Evolutionary conservation across 129 eudicot genomes (phyloP), one percentile per base, ranked within the genome.

Genomic region (Scalesia atractyloides): DNA sequence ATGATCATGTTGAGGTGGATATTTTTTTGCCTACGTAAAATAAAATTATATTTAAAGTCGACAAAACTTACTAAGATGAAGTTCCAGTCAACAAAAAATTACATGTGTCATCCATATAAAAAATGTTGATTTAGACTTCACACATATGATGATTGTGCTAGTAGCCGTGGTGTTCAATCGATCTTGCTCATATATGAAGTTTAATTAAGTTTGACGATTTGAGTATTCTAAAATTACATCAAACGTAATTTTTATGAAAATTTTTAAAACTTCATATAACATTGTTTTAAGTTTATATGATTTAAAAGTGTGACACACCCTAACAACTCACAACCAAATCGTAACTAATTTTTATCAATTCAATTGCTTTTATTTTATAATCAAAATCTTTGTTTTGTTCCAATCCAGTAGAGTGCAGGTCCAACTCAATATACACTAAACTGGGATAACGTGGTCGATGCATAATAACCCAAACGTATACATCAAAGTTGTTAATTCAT

Each of bases 381-480:
- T 56, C 15, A 8, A 56, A 56, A 8, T 11, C 0, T 56, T 56
- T 15, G 36, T 56, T 57, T 22, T 57, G 37, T 10, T 22, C 36
- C n/a, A 10, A 57, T 57, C 63, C 36, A 57, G 7, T 10, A 10
- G 11, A 57, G 63, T 54, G 61, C 61, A 8, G 9, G 8, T 58
- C 64, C 64, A 4, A 22, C 16, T 22, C 15, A 58, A 22, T 24
- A 36, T 36, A 34, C 48, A 36, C 47, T 68, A 33, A 34, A 15
- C 6, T 8, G 17, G 57, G 58, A 47, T 68, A 30, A 36, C 54
- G 56, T 71, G 41, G 20, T 5, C 16, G 18, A 22, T 34, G 34
- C 74, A 24, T 24, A 51, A 53, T 53, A 53, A 70, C 65, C 64
- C 63, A 69, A 69, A 69, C 47, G 49, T 30, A 47, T 10, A 51